Evolutionary conservation across 768 basidiomycete species (phyloP).

Genomic region (Rhodotorula toruloides): DNA sequence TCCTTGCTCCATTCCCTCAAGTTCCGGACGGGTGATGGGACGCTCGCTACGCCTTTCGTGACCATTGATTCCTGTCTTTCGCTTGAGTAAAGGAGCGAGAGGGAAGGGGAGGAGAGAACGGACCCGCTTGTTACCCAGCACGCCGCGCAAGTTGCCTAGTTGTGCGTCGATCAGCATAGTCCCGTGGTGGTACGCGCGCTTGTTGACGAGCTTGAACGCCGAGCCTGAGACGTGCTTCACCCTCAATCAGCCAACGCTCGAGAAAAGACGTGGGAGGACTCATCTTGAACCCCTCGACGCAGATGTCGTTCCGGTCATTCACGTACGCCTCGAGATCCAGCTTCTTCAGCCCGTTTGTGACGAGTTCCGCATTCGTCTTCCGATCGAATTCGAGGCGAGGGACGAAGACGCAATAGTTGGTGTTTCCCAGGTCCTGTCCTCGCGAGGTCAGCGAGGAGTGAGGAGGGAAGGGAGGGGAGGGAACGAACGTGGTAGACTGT

Average conservation of each 20-base stretch:
- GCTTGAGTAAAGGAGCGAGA: background rate
- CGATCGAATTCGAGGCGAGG: slow-evolving; percentile 76
- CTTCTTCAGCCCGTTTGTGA: slow-evolving; percentile 67
- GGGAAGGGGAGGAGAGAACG: slow-evolving; percentile 30
- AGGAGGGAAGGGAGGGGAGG: background rate
- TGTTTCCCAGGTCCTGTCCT: slow-evolving; percentile 85
- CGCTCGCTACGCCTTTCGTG: slow-evolving; percentile 80
- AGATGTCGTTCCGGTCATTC: slow-evolving; percentile 88
- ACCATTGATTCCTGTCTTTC: slow-evolving; percentile 64
- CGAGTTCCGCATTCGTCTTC: slow-evolving; percentile 66
- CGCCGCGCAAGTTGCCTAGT: slow-evolving; percentile 64
- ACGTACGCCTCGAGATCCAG: slow-evolving; percentile 67
- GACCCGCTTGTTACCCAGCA: slow-evolving; percentile 66
- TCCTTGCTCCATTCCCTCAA: slow-evolving; percentile 55
- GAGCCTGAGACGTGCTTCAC: slow-evolving; percentile 80
- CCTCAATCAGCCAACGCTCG: slow-evolving; percentile 23
- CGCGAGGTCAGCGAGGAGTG: background rate
- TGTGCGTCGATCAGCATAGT: slow-evolving; percentile 92
- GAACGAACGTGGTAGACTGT: slow-evolving; percentile 86
- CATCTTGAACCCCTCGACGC: slow-evolving; percentile 81
- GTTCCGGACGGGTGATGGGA: slow-evolving; percentile 87
- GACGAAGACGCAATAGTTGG: slow-evolving; percentile 91
- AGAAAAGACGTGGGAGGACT: slow-evolving; percentile 48
- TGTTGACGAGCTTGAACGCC: slow-evolving; percentile 88
- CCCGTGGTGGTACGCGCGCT: slow-evolving; percentile 92